Base-by-base conservation (phyloP, 768 basidiomycete genomes). In the Leucosporidium creatinivorum region DNA sequence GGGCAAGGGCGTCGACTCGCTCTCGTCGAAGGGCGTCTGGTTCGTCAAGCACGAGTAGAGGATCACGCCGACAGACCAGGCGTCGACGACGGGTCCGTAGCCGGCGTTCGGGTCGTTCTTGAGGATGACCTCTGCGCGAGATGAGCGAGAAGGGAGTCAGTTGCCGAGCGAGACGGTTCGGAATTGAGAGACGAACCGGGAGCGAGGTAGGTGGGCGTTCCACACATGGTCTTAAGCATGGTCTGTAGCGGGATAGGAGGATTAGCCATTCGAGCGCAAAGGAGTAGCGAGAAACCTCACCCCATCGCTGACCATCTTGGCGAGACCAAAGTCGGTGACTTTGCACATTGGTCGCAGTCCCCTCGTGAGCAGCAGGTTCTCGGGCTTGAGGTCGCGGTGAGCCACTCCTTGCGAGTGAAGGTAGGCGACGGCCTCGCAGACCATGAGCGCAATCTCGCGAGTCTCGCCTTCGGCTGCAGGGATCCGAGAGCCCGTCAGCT, bases 11-110 rank as follows among this genome's bases (percentile, higher is more conserved):
- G 82, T 80, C 49, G 78, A 79, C n/a, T 85, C 85, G 47, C 89
- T 85, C 69, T 93, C 90, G 47, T 87, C 81, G 79, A 97, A 94
- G 0, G 93, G 91, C 44, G 82, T 85, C 0, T 85, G 75, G 75
- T 88, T 87, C 4, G 52, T 62, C 51, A 93, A 56, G 61, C 67
- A 69, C 19, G 87, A 87, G 74, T 88, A 98, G 1, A 97, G 84
- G 62, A 98, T 96, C 26, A 96, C 91, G 9, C 96, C 94, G 17
- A 93, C 85, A 56, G 91, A 93, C 93, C 93, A 99, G 69, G 90
- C 91, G 76, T 99, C 96, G 59, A 98, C 96, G 25, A 88, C 80
- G 65, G 87, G 84, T 74, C 88, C 87, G 75, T 99, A 98, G 4
- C 93, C 93, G 0, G 70, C 72, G 12, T 74, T 71, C 64, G 84